These are phyloP conservation scores for Kazachstania taianensis DNA, from an alignment of 805 yeast species.

Conservation along the genomic window DNA sequence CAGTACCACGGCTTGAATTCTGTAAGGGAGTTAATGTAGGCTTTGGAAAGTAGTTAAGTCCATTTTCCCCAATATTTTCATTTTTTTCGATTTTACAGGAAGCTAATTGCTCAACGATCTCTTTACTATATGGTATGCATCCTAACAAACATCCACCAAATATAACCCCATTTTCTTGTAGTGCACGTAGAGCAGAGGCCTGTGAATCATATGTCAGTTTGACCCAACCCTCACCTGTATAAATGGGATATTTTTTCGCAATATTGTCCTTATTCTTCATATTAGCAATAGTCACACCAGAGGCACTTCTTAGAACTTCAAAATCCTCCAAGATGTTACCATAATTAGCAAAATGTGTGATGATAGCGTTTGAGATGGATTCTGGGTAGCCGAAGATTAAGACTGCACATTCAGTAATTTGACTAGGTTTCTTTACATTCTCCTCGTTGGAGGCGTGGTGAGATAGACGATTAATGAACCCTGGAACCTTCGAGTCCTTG, in stretches of 20 bases:
- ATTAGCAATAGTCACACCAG: slow-evolving; percentile 25
- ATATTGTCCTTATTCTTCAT: slow-evolving; percentile 9
- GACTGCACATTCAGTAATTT: slow-evolving; percentile 48
- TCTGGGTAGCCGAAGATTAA: slow-evolving; percentile 87
- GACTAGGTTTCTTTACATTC: neutral
- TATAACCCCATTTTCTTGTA: slow-evolving; percentile 69
- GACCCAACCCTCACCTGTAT: slow-evolving; percentile 86
- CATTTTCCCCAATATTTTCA: slow-evolving; percentile 23
- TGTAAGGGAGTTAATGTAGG: slow-evolving; percentile 1
- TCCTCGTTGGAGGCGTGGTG: slow-evolving; percentile 1
- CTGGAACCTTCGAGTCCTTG: neutral
- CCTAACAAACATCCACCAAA: slow-evolving; percentile 58
- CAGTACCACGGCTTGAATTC: no score
- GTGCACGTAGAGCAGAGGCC: slow-evolving; percentile 69
- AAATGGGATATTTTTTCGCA: slow-evolving; percentile 48
- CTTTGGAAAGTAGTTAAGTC: neutral
- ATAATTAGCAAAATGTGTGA: slow-evolving; percentile 66
- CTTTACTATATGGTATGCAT: slow-evolving; percentile 57
- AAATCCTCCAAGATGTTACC: slow-evolving; percentile 75
- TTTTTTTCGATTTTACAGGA: slow-evolving; percentile 26
- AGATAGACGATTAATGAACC: neutral
- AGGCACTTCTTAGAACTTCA: slow-evolving; percentile 32
- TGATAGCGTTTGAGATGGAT: slow-evolving; percentile 50
- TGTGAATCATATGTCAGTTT: slow-evolving; percentile 73
- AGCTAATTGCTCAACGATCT: slow-evolving; percentile 49